Conservation (phyloP, 2,329 filamentous ascomycete species). For the Elsinoe necatrix region DNA sequence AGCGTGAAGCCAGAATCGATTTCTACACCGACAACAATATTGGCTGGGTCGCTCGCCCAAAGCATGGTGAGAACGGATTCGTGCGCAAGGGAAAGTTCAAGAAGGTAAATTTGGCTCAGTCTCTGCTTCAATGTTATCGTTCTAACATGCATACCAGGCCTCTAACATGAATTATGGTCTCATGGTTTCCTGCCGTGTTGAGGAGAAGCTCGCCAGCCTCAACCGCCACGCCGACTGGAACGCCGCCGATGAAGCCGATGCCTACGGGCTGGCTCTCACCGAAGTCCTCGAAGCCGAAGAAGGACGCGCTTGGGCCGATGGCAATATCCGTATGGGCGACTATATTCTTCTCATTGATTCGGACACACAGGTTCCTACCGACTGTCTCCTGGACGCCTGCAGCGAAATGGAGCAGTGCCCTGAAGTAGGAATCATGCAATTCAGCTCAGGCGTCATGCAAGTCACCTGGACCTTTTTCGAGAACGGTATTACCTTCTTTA, state of each 20-base stretch:
- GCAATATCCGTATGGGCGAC: slow-evolving; percentile 54
- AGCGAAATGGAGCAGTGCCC: slow-evolving; percentile 65
- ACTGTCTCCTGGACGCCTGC: slow-evolving; percentile 60
- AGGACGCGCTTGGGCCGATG: slow-evolving; percentile 50
- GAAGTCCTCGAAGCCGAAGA: slow-evolving; percentile 48
- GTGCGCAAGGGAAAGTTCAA: slow-evolving; percentile 59
- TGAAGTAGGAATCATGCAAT: slow-evolving; percentile 65
- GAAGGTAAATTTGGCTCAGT: slow-evolving; percentile 34
- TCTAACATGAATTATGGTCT: slow-evolving; percentile 70
- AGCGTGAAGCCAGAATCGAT: slow-evolving; percentile 37
- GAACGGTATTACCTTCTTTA: slow-evolving; percentile 70
- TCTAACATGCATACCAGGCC: slow-evolving; percentile 20
- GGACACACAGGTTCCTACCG: slow-evolving; percentile 58
- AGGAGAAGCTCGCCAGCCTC: slow-evolving; percentile 45
- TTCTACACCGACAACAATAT: slow-evolving; percentile 45
- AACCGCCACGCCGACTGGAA: slow-evolving; percentile 32
- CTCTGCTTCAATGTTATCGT: neutral
- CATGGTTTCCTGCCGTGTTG: slow-evolving; percentile 53
- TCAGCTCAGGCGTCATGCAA: slow-evolving; percentile 68
- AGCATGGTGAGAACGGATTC: slow-evolving; percentile 45
- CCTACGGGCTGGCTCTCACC: slow-evolving; percentile 44
- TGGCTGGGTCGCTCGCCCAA: slow-evolving; percentile 42
- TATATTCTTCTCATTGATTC: slow-evolving; percentile 61
- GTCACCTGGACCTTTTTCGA: slow-evolving; percentile 66
- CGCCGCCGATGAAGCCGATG: slow-evolving; percentile 31